Conservation (phyloP, 495 filamentous ascomycete species). For the Penicillium waksmanii region DNA sequence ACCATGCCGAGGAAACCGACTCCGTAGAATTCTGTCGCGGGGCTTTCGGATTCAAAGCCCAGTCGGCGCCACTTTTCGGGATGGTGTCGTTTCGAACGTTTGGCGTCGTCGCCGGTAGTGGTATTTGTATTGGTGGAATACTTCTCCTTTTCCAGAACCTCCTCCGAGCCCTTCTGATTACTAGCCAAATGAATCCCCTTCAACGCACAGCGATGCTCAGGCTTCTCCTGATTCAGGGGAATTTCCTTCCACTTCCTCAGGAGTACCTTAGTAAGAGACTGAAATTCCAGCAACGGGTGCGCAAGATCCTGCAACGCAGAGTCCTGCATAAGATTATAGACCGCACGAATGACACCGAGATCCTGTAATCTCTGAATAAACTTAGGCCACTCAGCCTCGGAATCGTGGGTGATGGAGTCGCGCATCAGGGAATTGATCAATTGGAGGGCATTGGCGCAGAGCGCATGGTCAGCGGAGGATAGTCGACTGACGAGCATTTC, state of each 20-base stretch:
- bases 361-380: constrained; percentile 94
- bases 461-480: constrained; percentile 90
- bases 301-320: constrained; percentile 92
- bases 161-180: constrained; percentile 57
- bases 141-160: constrained; percentile 23
- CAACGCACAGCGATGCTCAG: constrained; percentile 85
- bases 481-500: constrained; percentile 89
- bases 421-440: constrained; percentile 94
- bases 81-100: constrained; percentile 67
- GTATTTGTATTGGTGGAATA: constrained; percentile 28
- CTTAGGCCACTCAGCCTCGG: constrained; percentile 82
- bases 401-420: constrained; percentile 85
- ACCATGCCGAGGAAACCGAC: constrained; percentile 95
- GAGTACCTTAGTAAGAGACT: constrained; percentile 87
- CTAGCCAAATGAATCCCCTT: constrained; percentile 85
- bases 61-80: constrained; percentile 93
- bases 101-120: constrained; percentile 46
- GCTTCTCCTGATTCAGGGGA: constrained; percentile 77
- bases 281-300: constrained; percentile 90
- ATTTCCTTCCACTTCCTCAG: constrained; percentile 90
- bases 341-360: constrained; percentile 88
- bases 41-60: constrained; percentile 90
- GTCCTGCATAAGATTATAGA: constrained; percentile 91
- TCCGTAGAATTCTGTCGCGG: constrained; percentile 79
- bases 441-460: constrained; percentile 94